Conservation (phyloP, 768 basidiomycete genomes). For the Podaxis mareebaensis region DNA sequence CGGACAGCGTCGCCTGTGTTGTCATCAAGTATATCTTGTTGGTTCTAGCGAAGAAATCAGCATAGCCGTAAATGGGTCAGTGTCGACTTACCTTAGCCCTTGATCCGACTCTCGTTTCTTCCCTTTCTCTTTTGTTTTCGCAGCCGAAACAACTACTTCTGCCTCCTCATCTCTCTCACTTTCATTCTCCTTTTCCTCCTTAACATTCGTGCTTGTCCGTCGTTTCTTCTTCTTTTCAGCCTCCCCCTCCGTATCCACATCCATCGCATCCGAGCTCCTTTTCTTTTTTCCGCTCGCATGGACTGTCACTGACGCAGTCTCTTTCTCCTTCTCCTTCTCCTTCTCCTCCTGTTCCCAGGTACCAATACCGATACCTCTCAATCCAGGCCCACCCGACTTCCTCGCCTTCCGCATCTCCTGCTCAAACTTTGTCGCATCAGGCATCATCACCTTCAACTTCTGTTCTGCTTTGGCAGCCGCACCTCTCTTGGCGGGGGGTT, state of each 20-base stretch:
- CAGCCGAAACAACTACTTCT: constrained; percentile 5
- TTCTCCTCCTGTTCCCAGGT: constrained; percentile 17
- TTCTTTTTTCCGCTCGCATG: constrained; percentile 21
- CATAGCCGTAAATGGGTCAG: neutral
- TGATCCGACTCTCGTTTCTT: constrained; percentile 19
- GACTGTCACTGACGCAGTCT: neutral
- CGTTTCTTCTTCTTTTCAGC: neutral
- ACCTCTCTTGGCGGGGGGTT: constrained; percentile 30
- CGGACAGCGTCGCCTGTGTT: constrained; percentile 61
- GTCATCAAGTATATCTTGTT: constrained; percentile 58
- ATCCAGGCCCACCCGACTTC: constrained; percentile 28
- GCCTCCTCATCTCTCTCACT: constrained; percentile 17
- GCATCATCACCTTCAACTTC: constrained; percentile 72
- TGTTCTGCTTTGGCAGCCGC: constrained; percentile 50
- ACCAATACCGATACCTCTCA: constrained; percentile 23
- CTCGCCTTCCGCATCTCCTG: constrained; percentile 52
- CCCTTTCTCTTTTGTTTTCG: constrained; percentile 17
- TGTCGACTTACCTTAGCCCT: neutral
- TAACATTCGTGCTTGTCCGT: constrained; percentile 10
- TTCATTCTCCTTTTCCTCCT: constrained; percentile 18
- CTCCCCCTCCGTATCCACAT: constrained; percentile 5
- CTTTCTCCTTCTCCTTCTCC: constrained; percentile 12
- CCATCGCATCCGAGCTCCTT: constrained; percentile 13
- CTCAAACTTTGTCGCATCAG: constrained; percentile 71
- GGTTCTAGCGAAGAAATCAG: constrained; percentile 10